Evolutionary conservation across 169 alveolate species (phyloP).

Genomic region (Babesia caballi): DNA sequence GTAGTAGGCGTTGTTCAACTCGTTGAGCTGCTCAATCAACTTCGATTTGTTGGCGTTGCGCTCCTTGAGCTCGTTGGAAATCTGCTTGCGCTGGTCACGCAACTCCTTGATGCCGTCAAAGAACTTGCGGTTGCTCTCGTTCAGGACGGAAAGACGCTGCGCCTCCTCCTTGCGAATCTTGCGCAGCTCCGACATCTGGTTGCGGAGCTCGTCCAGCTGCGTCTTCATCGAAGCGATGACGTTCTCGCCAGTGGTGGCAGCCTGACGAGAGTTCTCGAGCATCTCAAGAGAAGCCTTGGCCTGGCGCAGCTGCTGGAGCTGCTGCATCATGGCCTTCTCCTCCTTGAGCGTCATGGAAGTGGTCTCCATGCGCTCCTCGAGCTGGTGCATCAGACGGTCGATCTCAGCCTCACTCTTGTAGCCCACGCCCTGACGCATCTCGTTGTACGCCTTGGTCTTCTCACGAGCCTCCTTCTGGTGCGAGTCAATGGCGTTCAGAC

Average conservation of each 20-base stretch:
- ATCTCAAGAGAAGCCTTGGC: conserved; percentile 68
- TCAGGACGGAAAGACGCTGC: conserved; percentile 25
- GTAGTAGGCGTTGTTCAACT: conserved; percentile 53
- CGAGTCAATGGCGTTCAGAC: conserved; percentile 66
- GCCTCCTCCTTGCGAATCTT: conserved; percentile 58
- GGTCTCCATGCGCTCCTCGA: conserved; percentile 74
- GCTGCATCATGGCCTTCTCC: conserved; percentile 72
- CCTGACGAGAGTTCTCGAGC: conserved; percentile 61
- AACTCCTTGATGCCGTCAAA: conserved; percentile 45
- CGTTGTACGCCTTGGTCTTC: conserved; percentile 63
- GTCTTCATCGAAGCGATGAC: conserved; percentile 44
- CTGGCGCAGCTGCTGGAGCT: conserved; percentile 69
- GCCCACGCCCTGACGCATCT: conserved; percentile 68
- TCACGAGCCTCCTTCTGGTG: conserved; percentile 72
- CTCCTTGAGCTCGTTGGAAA: conserved; percentile 55
- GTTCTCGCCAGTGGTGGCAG: conserved; percentile 53
- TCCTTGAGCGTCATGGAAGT: conserved; percentile 75
- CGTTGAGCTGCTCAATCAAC: conserved; percentile 57
- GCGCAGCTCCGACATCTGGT: conserved; percentile 46
- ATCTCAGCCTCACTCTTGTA: conserved; percentile 72
- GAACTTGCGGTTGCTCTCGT: conserved; percentile 52
- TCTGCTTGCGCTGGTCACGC: conserved; percentile 25
- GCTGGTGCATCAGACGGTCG: conserved; percentile 67
- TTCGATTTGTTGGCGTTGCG: conserved; percentile 37
- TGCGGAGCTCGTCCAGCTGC: conserved; percentile 55